Evolutionary conservation across 805 yeast species (phyloP), one percentile per base, ranked within the genome.

Genomic region (Zygoascus bituminiphila): DNA sequence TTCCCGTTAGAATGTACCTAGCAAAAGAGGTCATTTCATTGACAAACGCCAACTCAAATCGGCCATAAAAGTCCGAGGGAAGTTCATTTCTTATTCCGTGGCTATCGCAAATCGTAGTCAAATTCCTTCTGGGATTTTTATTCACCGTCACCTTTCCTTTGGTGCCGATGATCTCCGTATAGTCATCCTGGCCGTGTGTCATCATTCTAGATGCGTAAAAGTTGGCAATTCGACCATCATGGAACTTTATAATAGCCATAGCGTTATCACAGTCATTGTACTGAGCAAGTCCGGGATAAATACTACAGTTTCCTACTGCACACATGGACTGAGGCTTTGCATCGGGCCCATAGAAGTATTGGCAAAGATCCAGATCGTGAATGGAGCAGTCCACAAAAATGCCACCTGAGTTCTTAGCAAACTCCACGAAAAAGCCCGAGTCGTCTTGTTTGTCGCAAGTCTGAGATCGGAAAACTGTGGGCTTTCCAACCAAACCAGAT

Each of bases 201-300:
- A 51, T 57, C 43, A 44, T 46, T 40, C 61, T 49, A 22, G 51
- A 47, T 26, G 51, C 61, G 26, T 52, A 50, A 37, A 57, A 46
- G 33, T 50, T 42, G 31, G 50, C 39, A 24, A 49, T 36, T 15
- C 43, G 31, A 10, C 54, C 56, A 20, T 41, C 53, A 12, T 42
- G 47, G 36, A 57, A 54, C n/a, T 42, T 45, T 42, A 57, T 48
- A 21, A 55, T 24, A 23, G 54, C 60, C 22, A 46, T 20, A 10
- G 53, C 59, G 23, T 57, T 56, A 39, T 57, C 61, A 15, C 47
- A 55, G 35, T 57, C 61, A 31, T 55, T 57, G 37, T 41, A 55
- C 35, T 56, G 54, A 19, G 48, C 44, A 25, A 57, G 43, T 26
- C 43, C 46, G 15, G 61, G 61, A 36, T 41, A 51, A 19, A 55